Evolutionary conservation across 164 flowering plant genomes (phyloP).

Genomic region (Kingdonia uniflora): DNA sequence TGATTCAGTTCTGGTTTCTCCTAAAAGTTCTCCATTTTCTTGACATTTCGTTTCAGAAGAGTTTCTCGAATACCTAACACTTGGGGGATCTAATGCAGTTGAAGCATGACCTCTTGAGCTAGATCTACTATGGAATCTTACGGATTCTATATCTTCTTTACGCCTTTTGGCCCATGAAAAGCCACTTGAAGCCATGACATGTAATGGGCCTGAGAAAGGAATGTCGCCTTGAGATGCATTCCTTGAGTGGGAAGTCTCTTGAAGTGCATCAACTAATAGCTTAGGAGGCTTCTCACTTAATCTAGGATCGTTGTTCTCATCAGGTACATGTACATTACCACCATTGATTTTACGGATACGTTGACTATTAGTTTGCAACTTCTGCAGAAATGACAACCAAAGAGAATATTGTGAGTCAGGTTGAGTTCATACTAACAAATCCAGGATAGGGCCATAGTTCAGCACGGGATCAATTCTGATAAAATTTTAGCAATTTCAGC

Average conservation of each 20-base stretch:
- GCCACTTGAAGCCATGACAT: slow-evolving; percentile 71
- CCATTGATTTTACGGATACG: slow-evolving; percentile 12
- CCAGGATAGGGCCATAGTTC: no score
- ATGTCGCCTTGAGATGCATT: slow-evolving; percentile 79
- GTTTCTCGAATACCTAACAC: slow-evolving; percentile 19
- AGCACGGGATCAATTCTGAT: no score
- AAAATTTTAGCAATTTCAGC: no score
- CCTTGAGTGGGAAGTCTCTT: slow-evolving; percentile 51
- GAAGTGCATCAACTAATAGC: slow-evolving; percentile 16
- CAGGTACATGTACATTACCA: slow-evolving; percentile 5
- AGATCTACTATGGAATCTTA: slow-evolving; percentile 54
- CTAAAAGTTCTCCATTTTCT: slow-evolving; percentile 28
- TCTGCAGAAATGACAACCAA: slow-evolving; percentile 22
- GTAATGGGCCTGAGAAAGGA: slow-evolving; percentile 77
- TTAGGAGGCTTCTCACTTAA: slow-evolving; percentile 15
- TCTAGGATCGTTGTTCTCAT: slow-evolving; percentile 14
- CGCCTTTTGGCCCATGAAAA: slow-evolving; percentile 88
- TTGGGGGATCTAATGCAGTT: slow-evolving; percentile 28
- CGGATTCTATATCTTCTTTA: slow-evolving; percentile 38
- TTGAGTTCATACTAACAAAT: no score
- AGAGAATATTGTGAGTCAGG: not conserved
- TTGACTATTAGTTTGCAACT: slow-evolving; percentile 11
- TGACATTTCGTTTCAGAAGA: slow-evolving; percentile 30
- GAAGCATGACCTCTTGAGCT: slow-evolving; percentile 48
- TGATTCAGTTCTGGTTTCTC: slow-evolving; percentile 24